phyloP scores from a whole-genome alignment of 257 asterid species.

The Verbascum thapsus region DNA sequence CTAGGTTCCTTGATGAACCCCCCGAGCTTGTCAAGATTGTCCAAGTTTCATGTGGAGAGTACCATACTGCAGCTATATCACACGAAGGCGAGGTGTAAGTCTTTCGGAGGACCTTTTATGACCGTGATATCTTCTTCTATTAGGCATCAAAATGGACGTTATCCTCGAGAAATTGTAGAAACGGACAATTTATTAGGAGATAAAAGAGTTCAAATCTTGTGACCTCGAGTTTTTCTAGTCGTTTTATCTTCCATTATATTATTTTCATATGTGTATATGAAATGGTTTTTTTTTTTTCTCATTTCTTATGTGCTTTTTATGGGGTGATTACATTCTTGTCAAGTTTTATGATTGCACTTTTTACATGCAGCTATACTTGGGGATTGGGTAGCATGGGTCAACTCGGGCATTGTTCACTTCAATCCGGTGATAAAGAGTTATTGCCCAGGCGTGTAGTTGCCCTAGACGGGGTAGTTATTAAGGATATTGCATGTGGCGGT shows the following conservation, averaged over 20 bases:
- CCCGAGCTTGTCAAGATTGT: constrained; percentile 93
- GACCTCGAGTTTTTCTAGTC: constrained; percentile 3
- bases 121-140: constrained; percentile 39
- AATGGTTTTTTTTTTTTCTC: not conserved
- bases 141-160: constrained; percentile 45
- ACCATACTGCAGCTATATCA: constrained; percentile 90
- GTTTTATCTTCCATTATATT: not conserved
- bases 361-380: constrained; percentile 81
- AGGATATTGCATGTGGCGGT: constrained; percentile 87
- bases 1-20: constrained; percentile 91
- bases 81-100: constrained; percentile 98
- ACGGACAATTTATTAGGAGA: constrained; percentile 10
- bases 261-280: not conserved
- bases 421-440: constrained; percentile 77
- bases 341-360: constrained; percentile 2
- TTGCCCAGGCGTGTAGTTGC: constrained; percentile 85
- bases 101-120: constrained; percentile 50
- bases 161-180: constrained; percentile 29
- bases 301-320: not conserved
- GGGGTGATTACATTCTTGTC: constrained; percentile 8
- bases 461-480: constrained; percentile 60
- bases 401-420: constrained; percentile 95
- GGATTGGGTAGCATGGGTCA: constrained; percentile 98
- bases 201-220: not conserved
- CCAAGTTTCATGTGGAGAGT: constrained; percentile 94